phyloP scores from a whole-genome alignment of 352 stramenopile species.

The Plasmopara halstedii region DNA sequence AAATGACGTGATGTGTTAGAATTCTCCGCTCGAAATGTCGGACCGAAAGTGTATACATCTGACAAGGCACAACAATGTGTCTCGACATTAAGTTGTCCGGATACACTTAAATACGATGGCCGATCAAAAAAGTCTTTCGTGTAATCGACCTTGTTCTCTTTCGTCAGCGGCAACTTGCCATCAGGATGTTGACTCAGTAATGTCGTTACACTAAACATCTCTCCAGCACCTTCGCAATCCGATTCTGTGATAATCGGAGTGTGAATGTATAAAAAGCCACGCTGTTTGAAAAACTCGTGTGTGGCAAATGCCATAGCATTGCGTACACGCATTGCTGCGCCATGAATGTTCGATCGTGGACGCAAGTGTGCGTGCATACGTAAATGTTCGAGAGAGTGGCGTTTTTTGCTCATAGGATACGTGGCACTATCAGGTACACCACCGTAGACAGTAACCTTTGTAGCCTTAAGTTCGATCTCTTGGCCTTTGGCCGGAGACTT shows the following conservation, averaged over 20 bases:
- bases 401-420: constrained; percentile 93
- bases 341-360: constrained; percentile 87
- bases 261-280: constrained; percentile 93
- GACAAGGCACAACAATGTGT: constrained; percentile 86
- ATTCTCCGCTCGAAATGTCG: constrained; percentile 99
- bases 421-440: constrained; percentile 73
- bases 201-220: constrained; percentile 95
- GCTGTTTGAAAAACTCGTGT: constrained; percentile 91
- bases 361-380: constrained; percentile 90
- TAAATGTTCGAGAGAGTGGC: constrained; percentile 91
- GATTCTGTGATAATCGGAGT: constrained; percentile 93
- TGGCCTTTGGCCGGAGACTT: constrained; percentile 87
- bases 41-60: constrained; percentile 97
- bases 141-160: constrained; percentile 80
- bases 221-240: constrained; percentile 97
- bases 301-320: constrained; percentile 91
- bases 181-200: constrained; percentile 79
- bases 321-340: constrained; percentile 87
- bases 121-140: constrained; percentile 89
- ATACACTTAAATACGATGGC: constrained; percentile 89
- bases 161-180: constrained; percentile 54
- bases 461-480: constrained; percentile 88
- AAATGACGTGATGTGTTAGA: constrained; percentile 97
- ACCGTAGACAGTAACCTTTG: constrained; percentile 79
- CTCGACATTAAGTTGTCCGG: constrained; percentile 96